Conservation (phyloP, 306 rosid genomes). For the Glycine soja region DNA sequence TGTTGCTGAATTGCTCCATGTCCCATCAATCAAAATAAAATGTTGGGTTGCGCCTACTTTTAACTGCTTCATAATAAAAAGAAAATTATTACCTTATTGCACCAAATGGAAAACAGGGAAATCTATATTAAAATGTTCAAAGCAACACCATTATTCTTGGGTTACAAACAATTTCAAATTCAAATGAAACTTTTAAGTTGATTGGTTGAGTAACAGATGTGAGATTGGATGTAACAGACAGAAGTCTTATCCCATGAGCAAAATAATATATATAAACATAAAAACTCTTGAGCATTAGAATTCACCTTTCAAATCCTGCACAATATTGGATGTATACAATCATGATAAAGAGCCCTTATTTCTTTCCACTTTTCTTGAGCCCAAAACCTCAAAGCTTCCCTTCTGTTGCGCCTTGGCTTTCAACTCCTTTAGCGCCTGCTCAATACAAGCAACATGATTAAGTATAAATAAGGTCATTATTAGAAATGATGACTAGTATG, state of each 20-base stretch:
- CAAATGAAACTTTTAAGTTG: no score
- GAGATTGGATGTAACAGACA: no score
- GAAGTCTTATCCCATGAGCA: no score
- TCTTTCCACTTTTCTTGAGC: conserved; percentile 92
- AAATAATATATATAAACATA: background rate
- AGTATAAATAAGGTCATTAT: conserved; percentile 1
- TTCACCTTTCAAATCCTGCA: conserved; percentile 93
- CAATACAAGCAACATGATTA: conserved; percentile 19
- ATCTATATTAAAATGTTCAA: conserved; percentile 33
- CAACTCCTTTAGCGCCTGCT: conserved; percentile 84
- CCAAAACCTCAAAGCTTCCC: conserved; percentile 79
- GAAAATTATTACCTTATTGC: conserved; percentile 50
- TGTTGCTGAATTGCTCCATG: conserved; percentile 98
- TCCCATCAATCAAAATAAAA: conserved; percentile 94
- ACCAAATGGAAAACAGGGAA: conserved; percentile 43
- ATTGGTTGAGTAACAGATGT: no score
- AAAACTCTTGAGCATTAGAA: background rate
- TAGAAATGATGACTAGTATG: background rate
- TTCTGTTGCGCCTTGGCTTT: conserved; percentile 83
- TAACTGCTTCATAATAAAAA: conserved; percentile 62
- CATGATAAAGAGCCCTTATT: conserved; percentile 52
- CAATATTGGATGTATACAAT: conserved; percentile 38
- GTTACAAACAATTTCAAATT: no score
- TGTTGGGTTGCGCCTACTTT: conserved; percentile 65
- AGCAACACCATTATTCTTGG: conserved; percentile 18